phyloP scores from a whole-genome alignment of 2,329 filamentous ascomycete genomes.

The Arthrobotrys iridis region DNA sequence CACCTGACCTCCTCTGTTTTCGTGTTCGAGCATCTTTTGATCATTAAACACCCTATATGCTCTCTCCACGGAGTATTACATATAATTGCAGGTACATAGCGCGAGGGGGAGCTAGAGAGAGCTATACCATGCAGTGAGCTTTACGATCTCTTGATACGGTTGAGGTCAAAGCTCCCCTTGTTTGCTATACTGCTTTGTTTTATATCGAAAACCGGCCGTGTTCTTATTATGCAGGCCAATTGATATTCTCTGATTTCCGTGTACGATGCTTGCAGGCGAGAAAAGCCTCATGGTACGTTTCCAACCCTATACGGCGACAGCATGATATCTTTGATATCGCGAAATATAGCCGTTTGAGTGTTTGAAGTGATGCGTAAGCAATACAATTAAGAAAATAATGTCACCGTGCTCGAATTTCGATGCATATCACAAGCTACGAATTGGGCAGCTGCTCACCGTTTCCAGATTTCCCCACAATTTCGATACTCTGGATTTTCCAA shows the following conservation, averaged over 20 bases:
- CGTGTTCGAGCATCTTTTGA: conserved; percentile 26
- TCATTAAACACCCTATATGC: conserved; percentile 5
- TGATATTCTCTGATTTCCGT: conserved; percentile 21
- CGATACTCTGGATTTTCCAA: conserved; percentile 1
- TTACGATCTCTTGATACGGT: neutral
- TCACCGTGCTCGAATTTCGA: neutral
- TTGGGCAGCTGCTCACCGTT: conserved; percentile 15
- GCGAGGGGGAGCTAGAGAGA: neutral
- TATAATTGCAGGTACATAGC: conserved; percentile 46
- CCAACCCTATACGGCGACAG: conserved; percentile 4
- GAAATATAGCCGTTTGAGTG: conserved; percentile 5
- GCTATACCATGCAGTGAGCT: conserved; percentile 12
- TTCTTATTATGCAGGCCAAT: conserved; percentile 40
- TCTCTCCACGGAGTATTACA: conserved; percentile 27
- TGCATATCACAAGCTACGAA: conserved; percentile 26
- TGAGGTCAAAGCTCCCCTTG: conserved; percentile 13
- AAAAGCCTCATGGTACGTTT: conserved; percentile 40
- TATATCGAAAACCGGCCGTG: conserved; percentile 20
- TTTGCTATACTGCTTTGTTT: conserved; percentile 17
- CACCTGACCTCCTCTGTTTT: conserved; percentile 43
- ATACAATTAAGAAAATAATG: neutral
- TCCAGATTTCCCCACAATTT: conserved; percentile 46
- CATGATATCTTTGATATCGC: conserved; percentile 7
- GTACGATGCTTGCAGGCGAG: conserved; percentile 40
- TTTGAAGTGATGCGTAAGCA: conserved; percentile 2